Percentiles rank a stretch among this genome's conserved stretches.
phyloP scores from a whole-genome alignment of 306 rosid species.

The Gleditsia sinensis region DNA sequence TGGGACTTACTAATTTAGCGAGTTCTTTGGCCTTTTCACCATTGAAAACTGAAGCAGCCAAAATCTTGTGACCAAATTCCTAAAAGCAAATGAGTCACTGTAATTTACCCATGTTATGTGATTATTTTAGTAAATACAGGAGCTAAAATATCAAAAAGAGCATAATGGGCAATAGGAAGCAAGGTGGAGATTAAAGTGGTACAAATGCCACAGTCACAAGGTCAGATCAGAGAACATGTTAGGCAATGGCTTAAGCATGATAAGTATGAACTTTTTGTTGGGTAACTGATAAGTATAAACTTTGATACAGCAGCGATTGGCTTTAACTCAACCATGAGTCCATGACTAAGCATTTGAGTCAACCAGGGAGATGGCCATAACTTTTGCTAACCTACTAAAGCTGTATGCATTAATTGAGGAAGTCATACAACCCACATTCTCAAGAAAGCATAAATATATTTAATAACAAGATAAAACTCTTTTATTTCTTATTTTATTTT shows the following conservation, averaged over 20 bases:
- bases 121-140: slow-evolving; percentile 12
- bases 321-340: too few relatives aligned
- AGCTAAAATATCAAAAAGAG: not conserved
- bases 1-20: slow-evolving; percentile 61
- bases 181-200: not conserved
- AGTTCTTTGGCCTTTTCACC: slow-evolving; percentile 88
- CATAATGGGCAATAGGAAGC: not conserved
- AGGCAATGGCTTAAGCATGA: not conserved
- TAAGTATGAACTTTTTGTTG: too few relatives aligned
- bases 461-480: too few relatives aligned
- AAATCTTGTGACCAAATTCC: slow-evolving; percentile 86
- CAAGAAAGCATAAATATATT: too few relatives aligned
- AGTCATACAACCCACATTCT: too few relatives aligned
- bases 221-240: not conserved
- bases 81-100: slow-evolving; percentile 68
- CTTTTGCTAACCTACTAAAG: slow-evolving; percentile 5
- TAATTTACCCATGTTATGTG: slow-evolving; percentile 52
- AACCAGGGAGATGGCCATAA: not conserved
- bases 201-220: not conserved
- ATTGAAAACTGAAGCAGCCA: slow-evolving; percentile 74
- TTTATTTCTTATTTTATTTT: too few relatives aligned
- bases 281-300: too few relatives aligned
- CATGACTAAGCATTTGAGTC: too few relatives aligned
- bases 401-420: not conserved
- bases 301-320: too few relatives aligned